These are phyloP conservation scores for Trichoderma sp. DNA, from an alignment of 2,329 filamentous ascomycete genomes.

Conservation along the genomic window DNA sequence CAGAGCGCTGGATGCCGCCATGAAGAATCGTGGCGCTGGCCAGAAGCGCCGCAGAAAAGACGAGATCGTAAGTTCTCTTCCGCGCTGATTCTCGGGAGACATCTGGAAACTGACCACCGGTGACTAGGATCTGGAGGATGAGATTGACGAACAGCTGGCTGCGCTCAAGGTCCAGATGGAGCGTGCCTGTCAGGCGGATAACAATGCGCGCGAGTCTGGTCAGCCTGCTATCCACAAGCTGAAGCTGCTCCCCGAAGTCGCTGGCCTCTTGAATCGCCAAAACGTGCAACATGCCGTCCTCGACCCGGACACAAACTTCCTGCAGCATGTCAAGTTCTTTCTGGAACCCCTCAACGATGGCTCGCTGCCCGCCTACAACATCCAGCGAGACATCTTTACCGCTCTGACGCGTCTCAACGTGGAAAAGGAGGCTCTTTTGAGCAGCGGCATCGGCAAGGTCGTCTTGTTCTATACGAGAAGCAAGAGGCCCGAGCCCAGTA, in stretches of 20 bases:
- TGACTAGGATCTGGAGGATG: slow-evolving; percentile 76
- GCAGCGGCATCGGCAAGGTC: slow-evolving; percentile 93
- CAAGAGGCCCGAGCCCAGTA: slow-evolving; percentile 79
- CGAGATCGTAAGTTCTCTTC: slow-evolving; percentile 64
- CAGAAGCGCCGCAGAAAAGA: slow-evolving; percentile 76
- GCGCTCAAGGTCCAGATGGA: slow-evolving; percentile 88
- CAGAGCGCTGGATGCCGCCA: slow-evolving; percentile 79
- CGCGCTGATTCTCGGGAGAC: background rate
- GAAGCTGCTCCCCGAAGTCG: slow-evolving; percentile 87
- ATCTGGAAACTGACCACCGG: background rate
- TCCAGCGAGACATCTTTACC: slow-evolving; percentile 89
- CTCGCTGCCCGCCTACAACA: slow-evolving; percentile 91
- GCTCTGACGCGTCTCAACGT: slow-evolving; percentile 78
- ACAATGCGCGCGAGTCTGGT: slow-evolving; percentile 72
- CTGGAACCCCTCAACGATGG: slow-evolving; percentile 93
- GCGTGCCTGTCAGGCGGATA: slow-evolving; percentile 81
- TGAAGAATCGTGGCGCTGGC: slow-evolving; percentile 64
- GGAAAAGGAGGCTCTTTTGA: slow-evolving; percentile 83
- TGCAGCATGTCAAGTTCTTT: slow-evolving; percentile 95
- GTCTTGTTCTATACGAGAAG: slow-evolving; percentile 96
- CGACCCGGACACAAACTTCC: slow-evolving; percentile 90
- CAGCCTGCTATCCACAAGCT: slow-evolving; percentile 89
- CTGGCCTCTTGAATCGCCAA: slow-evolving; percentile 83
- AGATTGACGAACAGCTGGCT: slow-evolving; percentile 86
- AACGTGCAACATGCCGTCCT: slow-evolving; percentile 80